Evolutionary conservation across 2,329 filamentous ascomycete genomes (phyloP).

Genomic region (Conoideocrella luteorostrata): DNA sequence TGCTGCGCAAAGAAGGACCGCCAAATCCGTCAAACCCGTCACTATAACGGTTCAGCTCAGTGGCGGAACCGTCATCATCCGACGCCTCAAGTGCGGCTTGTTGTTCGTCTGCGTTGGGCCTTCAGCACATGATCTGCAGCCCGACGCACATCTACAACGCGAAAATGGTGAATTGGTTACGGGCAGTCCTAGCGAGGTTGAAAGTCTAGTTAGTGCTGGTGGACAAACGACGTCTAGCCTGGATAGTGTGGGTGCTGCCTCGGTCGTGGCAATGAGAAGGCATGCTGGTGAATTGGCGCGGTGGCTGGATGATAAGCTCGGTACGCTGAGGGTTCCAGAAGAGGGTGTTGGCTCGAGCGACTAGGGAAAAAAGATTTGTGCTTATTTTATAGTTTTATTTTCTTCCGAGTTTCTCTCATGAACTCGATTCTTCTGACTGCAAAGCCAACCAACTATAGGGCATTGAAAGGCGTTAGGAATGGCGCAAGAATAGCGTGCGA

Average conservation of each 20-base stretch:
- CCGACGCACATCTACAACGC: slow-evolving; percentile 14
- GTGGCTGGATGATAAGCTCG: slow-evolving; percentile 56
- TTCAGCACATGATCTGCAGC: slow-evolving; percentile 21
- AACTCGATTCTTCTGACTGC: too few species aligned
- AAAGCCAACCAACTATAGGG: too few species aligned
- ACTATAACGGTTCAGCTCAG: slow-evolving; percentile 54
- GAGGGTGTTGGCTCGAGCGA: slow-evolving; percentile 35
- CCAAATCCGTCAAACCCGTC: slow-evolving; percentile 25
- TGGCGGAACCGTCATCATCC: slow-evolving; percentile 52
- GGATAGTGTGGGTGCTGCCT: slow-evolving; percentile 34
- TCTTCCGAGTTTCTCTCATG: too few species aligned
- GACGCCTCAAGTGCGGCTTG: slow-evolving; percentile 50
- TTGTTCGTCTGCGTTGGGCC: slow-evolving; percentile 56
- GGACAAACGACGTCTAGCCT: slow-evolving; percentile 37
- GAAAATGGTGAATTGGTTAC: slow-evolving; percentile 27
- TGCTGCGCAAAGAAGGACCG: slow-evolving; percentile 5
- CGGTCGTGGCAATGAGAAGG: slow-evolving; percentile 45
- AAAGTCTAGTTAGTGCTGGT: slow-evolving; percentile 40
- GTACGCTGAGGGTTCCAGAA: slow-evolving; percentile 45
- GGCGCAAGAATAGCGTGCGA: too few species aligned
- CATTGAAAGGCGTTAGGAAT: slow-evolving; percentile 4
- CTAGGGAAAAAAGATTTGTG: background rate
- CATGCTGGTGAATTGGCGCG: slow-evolving; percentile 53
- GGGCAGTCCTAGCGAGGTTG: slow-evolving; percentile 36
- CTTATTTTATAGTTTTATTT: too few species aligned